Conservation (phyloP, 768 basidiomycete species). For the Neoboletus brunneissimus region DNA sequence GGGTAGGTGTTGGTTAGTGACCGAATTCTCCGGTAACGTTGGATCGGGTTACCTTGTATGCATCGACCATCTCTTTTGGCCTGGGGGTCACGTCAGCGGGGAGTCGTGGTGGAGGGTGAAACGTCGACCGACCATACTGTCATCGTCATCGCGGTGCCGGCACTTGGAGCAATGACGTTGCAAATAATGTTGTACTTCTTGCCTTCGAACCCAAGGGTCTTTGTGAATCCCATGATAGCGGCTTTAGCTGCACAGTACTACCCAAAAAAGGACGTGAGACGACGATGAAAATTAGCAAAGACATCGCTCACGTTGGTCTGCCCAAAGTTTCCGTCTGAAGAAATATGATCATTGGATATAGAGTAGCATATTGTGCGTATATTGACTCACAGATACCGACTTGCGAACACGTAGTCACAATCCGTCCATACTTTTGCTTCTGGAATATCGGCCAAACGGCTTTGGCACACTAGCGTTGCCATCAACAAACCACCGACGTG, state of each 20-base stretch:
- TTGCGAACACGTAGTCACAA: conserved; percentile 90
- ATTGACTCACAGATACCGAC: conserved; percentile 83
- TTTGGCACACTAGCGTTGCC: conserved; percentile 66
- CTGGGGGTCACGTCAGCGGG: conserved; percentile 30
- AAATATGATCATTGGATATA: neutral
- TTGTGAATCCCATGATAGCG: conserved; percentile 87
- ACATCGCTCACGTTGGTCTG: conserved; percentile 72
- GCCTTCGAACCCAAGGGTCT: conserved; percentile 88
- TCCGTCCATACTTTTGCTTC: conserved; percentile 94
- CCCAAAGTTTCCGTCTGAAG: conserved; percentile 89
- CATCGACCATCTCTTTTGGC: conserved; percentile 84
- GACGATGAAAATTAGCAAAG: neutral
- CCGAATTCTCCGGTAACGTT: neutral
- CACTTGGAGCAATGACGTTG: conserved; percentile 84
- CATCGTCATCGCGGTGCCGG: conserved; percentile 89
- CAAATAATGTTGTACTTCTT: conserved; percentile 86
- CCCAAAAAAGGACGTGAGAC: neutral
- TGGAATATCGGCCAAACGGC: conserved; percentile 97
- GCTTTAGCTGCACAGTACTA: conserved; percentile 93
- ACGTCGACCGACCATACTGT: conserved; percentile 59
- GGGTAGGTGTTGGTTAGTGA: neutral
- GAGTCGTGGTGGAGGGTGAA: neutral
- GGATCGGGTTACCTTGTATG: conserved; percentile 63
- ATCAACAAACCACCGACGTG: conserved; percentile 2
- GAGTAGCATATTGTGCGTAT: neutral